A percentile compares a stretch with the other conserved stretches of the same genome.
Conservation (phyloP, 495 filamentous ascomycete species). For the Cladorrhinum samala region DNA sequence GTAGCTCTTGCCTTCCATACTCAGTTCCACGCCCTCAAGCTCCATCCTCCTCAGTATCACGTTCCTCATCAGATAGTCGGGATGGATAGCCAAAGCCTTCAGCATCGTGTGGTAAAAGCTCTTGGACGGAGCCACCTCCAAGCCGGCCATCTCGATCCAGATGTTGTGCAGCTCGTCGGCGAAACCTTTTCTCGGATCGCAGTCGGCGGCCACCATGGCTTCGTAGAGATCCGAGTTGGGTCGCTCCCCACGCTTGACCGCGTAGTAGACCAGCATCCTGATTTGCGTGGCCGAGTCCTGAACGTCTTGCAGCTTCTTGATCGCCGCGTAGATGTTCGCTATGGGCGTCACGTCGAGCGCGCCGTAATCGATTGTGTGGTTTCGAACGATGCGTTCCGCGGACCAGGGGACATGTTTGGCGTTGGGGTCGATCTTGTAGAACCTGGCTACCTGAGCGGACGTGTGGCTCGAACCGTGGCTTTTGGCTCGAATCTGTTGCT, state of each 20-base stretch:
- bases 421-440: not conserved
- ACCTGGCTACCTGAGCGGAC: not conserved
- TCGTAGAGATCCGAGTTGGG: slow-evolving; percentile 66
- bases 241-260: slow-evolving; percentile 57
- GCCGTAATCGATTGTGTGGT: not conserved
- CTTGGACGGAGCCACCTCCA: slow-evolving; percentile 54
- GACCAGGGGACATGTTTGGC: not conserved
- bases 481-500: not conserved
- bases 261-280: slow-evolving; percentile 42
- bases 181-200: slow-evolving; percentile 57
- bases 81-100: slow-evolving; percentile 73
- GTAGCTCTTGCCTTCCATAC: slow-evolving; percentile 56
- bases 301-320: slow-evolving; percentile 29
- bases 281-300: slow-evolving; percentile 12
- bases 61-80: slow-evolving; percentile 70
- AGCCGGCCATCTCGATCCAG: slow-evolving; percentile 61
- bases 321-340: slow-evolving; percentile 37
- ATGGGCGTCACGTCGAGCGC: slow-evolving; percentile 18
- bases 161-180: slow-evolving; percentile 53
- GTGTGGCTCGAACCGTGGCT: not conserved
- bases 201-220: slow-evolving; percentile 65
- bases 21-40: slow-evolving; percentile 62
- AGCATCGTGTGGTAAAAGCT: slow-evolving; percentile 65
- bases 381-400: not conserved
- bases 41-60: slow-evolving; percentile 66